Base-by-base conservation (phyloP, 306 rosid genomes). In the Vigna radiata region DNA sequence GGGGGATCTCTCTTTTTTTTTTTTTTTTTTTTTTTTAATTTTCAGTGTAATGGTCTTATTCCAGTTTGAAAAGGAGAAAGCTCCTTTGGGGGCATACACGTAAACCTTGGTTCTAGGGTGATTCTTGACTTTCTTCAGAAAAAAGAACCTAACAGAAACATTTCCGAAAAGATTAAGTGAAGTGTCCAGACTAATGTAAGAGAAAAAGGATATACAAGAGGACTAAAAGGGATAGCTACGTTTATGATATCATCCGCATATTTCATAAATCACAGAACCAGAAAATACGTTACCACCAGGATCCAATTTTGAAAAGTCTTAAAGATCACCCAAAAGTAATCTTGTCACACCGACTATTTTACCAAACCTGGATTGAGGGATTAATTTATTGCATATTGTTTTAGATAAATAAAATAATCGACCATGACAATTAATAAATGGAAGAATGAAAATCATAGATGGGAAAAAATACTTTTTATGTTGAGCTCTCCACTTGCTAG, bases 261-360 rank as follows among this genome's bases (percentile, higher is more conserved):
- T 69, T 89, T 89, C 96, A 87, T 87, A 77, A 89, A 72, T 90
- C 91, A 89, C 3, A 36, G 91, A 89, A 87, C 64, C 64, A 86
- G 46, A 79, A 89, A 60, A 27, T 60, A 29, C 4, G 4, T 61
- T 7, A 61, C 21, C 67, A 60, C 18, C 37, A 31, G 43, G 21
- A 5, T 29, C 66, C 67, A 61, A 7, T 3, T 61, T 2, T 3
- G 31, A 15, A 60, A 60, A 21, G 36, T 61, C 18, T 61, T 2
- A 3, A 60, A 60, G 29, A 60, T 60, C 66, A 27, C 31, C 44
- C 21, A 15, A 16, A 29, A 27, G 2, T 27, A 61, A 21, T 16
- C 1, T 5, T 14, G 67, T 4, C 19, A 29, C 44, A 61, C 21
- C 0, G 17, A 31, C n/a, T 14, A 31, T 61, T 29, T 18, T 61